Conservation (phyloP, 805 yeast species). For the Tetrapisispora fleetii region DNA sequence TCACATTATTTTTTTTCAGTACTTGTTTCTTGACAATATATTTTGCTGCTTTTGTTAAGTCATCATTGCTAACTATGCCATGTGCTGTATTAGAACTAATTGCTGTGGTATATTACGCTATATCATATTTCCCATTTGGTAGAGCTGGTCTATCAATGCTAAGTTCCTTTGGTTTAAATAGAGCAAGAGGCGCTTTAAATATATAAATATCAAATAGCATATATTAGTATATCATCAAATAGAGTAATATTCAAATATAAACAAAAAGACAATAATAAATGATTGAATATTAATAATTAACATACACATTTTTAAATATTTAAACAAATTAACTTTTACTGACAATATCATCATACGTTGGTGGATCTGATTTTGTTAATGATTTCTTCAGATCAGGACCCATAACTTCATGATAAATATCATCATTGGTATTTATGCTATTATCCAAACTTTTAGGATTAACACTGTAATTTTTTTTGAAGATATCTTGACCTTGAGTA, state of each 20-base stretch:
- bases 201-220: slow-evolving; percentile 11
- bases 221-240: not conserved
- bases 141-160: slow-evolving; percentile 60
- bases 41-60: slow-evolving; percentile 56
- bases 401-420: slow-evolving; percentile 2
- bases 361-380: slow-evolving; percentile 21
- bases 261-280: not conserved
- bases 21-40: slow-evolving; percentile 71
- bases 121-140: slow-evolving; percentile 94
- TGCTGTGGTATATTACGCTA: slow-evolving; percentile 81
- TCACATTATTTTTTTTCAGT: slow-evolving; percentile 71
- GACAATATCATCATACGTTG: slow-evolving; percentile 23
- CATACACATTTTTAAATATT: not conserved
- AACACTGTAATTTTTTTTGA: not conserved
- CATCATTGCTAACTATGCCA: slow-evolving; percentile 65
- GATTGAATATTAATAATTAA: not conserved
- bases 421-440: not conserved
- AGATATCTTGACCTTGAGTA: not conserved
- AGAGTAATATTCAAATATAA: not conserved
- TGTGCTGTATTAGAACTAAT: slow-evolving; percentile 69
- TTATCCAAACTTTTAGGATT: not conserved
- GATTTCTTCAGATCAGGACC: not conserved
- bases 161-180: slow-evolving; percentile 46
- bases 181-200: slow-evolving; percentile 35
- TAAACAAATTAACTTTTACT: not conserved